Evolutionary conservation across 2,329 filamentous ascomycete species (phyloP).

Genomic region (Magnaporthiopsis incrustans): DNA sequence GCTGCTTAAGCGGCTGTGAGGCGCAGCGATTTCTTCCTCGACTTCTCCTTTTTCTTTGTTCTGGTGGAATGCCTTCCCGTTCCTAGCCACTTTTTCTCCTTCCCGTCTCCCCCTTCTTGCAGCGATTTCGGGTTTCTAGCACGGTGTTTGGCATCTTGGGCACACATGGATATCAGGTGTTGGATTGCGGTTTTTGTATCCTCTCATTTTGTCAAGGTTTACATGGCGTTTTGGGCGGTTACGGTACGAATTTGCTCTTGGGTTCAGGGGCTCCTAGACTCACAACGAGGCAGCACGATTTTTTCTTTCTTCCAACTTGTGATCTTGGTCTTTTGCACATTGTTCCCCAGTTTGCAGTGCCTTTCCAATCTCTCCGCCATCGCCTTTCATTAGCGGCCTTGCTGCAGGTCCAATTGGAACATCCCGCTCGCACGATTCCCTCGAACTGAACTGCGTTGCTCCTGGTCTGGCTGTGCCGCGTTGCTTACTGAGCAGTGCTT

Average conservation of each 20-base stretch:
- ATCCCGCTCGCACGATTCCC: no score
- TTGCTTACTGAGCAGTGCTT: not conserved
- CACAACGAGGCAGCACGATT: not conserved
- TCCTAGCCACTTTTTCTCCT: not conserved
- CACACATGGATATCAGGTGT: not conserved
- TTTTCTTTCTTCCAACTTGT: not conserved
- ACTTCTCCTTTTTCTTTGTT: no score
- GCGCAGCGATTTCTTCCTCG: no score
- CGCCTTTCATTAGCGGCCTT: not conserved
- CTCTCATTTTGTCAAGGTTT: no score
- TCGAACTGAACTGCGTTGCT: not conserved
- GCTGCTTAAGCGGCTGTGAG: not conserved
- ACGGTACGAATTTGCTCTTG: not conserved
- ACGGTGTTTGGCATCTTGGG: not conserved
- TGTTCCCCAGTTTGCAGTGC: not conserved
- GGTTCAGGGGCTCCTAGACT: not conserved
- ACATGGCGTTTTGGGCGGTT: not conserved
- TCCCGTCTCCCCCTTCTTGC: not conserved
- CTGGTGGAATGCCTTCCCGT: no score
- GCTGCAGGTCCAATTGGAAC: not conserved
- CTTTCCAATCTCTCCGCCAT: not conserved
- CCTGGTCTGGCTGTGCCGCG: not conserved
- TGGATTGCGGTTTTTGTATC: not conserved
- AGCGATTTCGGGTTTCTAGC: not conserved
- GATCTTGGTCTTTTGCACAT: not conserved